phyloP scores from a whole-genome alignment of 2,329 filamentous ascomycete species.

The Sphaerulina vaccinii region DNA sequence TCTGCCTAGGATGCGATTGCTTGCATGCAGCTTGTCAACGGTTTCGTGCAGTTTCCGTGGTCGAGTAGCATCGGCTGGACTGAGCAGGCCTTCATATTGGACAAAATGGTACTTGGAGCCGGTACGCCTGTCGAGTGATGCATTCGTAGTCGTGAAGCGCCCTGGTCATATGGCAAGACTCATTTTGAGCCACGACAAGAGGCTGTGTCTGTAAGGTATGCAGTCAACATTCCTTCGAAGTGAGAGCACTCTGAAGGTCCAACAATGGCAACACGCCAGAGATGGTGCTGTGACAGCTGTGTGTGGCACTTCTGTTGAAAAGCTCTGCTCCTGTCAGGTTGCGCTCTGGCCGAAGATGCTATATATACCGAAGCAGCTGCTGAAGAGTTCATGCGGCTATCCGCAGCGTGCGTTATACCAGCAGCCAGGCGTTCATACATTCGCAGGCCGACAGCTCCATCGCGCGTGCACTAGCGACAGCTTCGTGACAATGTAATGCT shows the following conservation, averaged over 20 bases:
- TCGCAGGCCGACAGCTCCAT: slow-evolving; percentile 1
- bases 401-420: slow-evolving; percentile 2
- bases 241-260: too few species aligned
- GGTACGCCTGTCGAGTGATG: too few species aligned
- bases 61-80: background rate
- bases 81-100: too few species aligned
- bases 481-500: background rate
- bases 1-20: background rate
- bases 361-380: slow-evolving; percentile 2
- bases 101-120: too few species aligned
- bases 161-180: too few species aligned
- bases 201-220: too few species aligned
- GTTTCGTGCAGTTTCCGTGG: background rate
- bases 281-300: too few species aligned
- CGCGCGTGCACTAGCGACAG: slow-evolving; percentile 4
- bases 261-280: too few species aligned
- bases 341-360: background rate
- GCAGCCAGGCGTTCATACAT: slow-evolving; percentile 3
- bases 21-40: background rate
- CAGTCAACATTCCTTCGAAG: background rate
- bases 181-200: too few species aligned
- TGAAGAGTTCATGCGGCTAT: slow-evolving; percentile 10
- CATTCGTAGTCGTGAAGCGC: too few species aligned
- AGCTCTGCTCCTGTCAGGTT: background rate
- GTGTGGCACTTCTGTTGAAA: background rate